Base-by-base conservation (phyloP, 352 stramenopile genomes). In the Nothophytophthora sp. region DNA sequence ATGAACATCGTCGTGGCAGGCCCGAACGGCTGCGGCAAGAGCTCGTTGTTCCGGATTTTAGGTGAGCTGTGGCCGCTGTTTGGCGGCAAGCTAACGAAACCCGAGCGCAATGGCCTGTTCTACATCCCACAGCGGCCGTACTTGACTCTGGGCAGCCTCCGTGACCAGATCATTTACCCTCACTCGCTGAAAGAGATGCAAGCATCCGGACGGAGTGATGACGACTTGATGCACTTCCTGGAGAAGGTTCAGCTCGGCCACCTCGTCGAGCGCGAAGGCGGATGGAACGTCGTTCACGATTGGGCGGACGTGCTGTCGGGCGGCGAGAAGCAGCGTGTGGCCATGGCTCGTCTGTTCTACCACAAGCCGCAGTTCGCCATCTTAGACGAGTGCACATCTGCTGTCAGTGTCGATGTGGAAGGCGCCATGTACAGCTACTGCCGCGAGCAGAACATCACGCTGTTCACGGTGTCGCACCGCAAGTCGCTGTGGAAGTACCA, bases 51-150 rank as follows among this genome's bases (percentile, higher is more conserved):
- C 65, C 80, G 89, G 13, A 82, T 92, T 49, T 66, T 97, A 13
- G 89, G 86, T 15, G 87, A 91, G 32, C 71, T 97, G 19, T 97
- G 89, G 89, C 85, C 86, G 2, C 58, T 96, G 36, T 90, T 88
- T 52, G 80, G 80, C 10, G 82, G 82, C 28, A 76, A 59, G 42
- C 50, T 96, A 28, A 88, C 80, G 28, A 95, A 95, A 56, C 86
- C 86, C 5, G 65, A 77, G 37, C 79, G 76, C 44, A 90, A 87
- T 45, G 76, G 81, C 12, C 59, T 96, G n/a, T 96, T 96, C 64
- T 97, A 96, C 74, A 91, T 96, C 29, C 86, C 86, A 0, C 89
- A 97, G 61, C 81, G 85, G 8, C 88, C 89, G 27, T 97, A 96
- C 58, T 53, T 96, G 58, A 91, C 78, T 40, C 63, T 96, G 22